Evolutionary conservation across 768 basidiomycete species (phyloP).

Genomic region (Mycena venus): DNA sequence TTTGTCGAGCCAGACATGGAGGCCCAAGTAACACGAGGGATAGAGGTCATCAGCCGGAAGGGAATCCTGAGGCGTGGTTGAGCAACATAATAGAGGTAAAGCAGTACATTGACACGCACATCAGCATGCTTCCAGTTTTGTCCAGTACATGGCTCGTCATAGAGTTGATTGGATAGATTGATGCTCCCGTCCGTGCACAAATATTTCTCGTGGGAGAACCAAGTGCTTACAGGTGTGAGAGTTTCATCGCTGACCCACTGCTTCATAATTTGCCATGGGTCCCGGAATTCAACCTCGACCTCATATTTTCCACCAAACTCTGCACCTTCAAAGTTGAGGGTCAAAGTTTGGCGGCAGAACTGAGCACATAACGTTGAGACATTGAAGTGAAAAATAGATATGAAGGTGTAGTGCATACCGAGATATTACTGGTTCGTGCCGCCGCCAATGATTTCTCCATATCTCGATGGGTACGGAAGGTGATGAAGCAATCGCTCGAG

Average conservation of each 20-base stretch:
- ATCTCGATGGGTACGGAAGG: slow-evolving; percentile 18
- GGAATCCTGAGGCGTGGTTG: background rate
- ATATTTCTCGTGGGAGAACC: slow-evolving; percentile 27
- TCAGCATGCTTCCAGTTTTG: slow-evolving; percentile 23
- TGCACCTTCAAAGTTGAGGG: slow-evolving; percentile 4
- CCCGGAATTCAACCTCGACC: slow-evolving; percentile 31
- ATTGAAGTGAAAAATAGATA: background rate
- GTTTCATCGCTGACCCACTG: slow-evolving; percentile 23
- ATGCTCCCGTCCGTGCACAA: slow-evolving; percentile 16
- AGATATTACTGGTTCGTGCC: slow-evolving; percentile 16
- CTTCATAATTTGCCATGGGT: slow-evolving; percentile 35
- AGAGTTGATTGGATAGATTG: slow-evolving; percentile 16
- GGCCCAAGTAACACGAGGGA: slow-evolving; percentile 30
- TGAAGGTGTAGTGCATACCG: background rate
- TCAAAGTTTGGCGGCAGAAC: slow-evolving; percentile 22
- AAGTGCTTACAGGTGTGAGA: slow-evolving; percentile 25
- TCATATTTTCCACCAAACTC: slow-evolving; percentile 17
- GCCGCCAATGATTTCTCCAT: slow-evolving; percentile 19
- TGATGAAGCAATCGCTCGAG: background rate
- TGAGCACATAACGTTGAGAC: background rate
- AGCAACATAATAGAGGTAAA: background rate
- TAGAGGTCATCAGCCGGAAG: background rate
- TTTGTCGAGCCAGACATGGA: slow-evolving; percentile 38
- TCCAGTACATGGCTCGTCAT: slow-evolving; percentile 33
- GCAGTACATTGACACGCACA: background rate